These are phyloP conservation scores for Cladosporium sp. DNA, from an alignment of 2,329 filamentous ascomycete genomes.

Conservation along the genomic window DNA sequence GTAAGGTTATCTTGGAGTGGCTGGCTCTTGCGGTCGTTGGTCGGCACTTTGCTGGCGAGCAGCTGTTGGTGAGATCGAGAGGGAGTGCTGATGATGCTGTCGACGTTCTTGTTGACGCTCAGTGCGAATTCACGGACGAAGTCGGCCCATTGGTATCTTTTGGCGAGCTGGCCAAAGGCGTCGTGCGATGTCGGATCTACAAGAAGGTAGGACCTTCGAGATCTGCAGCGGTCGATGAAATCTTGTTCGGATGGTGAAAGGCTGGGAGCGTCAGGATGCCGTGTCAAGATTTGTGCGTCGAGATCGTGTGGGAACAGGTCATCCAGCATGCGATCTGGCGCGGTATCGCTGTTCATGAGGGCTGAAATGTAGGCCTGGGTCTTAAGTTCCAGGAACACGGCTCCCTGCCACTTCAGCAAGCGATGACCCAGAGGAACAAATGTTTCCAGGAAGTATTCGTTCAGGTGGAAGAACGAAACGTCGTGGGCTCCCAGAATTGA, in stretches of 20 bases:
- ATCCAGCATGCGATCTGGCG: conserved; percentile 53
- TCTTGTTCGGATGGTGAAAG: conserved; percentile 57
- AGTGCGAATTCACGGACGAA: conserved; percentile 57
- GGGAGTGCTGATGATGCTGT: conserved; percentile 35
- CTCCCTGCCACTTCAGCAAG: conserved; percentile 56
- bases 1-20: conserved; percentile 15
- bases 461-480: conserved; percentile 60
- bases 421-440: conserved; percentile 58
- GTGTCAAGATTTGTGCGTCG: conserved; percentile 49
- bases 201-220: conserved; percentile 55
- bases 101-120: conserved; percentile 57
- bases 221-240: conserved; percentile 53
- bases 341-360: conserved; percentile 52
- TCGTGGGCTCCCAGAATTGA: conserved; percentile 59
- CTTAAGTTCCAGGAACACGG: conserved; percentile 61
- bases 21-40: conserved; percentile 4
- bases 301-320: conserved; percentile 58
- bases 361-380: conserved; percentile 64
- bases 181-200: conserved; percentile 42
- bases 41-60: background rate
- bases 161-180: conserved; percentile 47
- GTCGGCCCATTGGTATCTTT: conserved; percentile 61
- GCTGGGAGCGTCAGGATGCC: conserved; percentile 50
- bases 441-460: conserved; percentile 60
- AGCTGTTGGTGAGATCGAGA: conserved; percentile 20